Conservation (phyloP, 768 basidiomycete genomes). For the Nevesoporus exiguus region DNA sequence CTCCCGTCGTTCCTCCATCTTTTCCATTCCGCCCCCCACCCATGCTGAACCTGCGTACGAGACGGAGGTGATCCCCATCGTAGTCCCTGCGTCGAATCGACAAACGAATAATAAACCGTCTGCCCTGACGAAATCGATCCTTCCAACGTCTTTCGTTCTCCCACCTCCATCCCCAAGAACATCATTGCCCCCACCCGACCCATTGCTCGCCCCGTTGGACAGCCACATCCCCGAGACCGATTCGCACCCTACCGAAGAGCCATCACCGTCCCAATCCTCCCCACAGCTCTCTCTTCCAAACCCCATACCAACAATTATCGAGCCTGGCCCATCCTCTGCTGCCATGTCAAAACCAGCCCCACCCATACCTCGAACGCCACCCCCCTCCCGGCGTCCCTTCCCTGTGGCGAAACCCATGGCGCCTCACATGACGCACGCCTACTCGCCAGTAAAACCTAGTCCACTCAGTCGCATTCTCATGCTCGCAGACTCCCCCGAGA, state of each 20-base stretch:
- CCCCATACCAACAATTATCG: conserved; percentile 19
- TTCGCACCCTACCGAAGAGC: background rate
- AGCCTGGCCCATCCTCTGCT: conserved; percentile 14
- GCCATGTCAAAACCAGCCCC: conserved; percentile 3
- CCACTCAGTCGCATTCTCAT: conserved; percentile 77
- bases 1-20: conserved; percentile 45
- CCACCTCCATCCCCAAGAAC: conserved; percentile 76
- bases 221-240: conserved; percentile 18
- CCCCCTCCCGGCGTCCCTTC: conserved; percentile 45
- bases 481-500: conserved; percentile 60
- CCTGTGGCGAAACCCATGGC: conserved; percentile 71
- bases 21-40: conserved; percentile 35
- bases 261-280: background rate
- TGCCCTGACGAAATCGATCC: conserved; percentile 42
- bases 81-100: conserved; percentile 30
- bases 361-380: conserved; percentile 20
- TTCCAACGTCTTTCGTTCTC: conserved; percentile 70
- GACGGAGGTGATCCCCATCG: conserved; percentile 45
- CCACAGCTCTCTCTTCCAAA: conserved; percentile 6
- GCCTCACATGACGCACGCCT: conserved; percentile 71
- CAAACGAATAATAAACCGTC: conserved; percentile 13
- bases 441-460: conserved; percentile 77
- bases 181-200: conserved; percentile 46
- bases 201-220: conserved; percentile 30
- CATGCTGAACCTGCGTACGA: conserved; percentile 45